A percentile compares a stretch with the other conserved stretches of the same genome.
phyloP scores from a whole-genome alignment of 2,329 filamentous ascomycete species.

The Eutypella sp. region DNA sequence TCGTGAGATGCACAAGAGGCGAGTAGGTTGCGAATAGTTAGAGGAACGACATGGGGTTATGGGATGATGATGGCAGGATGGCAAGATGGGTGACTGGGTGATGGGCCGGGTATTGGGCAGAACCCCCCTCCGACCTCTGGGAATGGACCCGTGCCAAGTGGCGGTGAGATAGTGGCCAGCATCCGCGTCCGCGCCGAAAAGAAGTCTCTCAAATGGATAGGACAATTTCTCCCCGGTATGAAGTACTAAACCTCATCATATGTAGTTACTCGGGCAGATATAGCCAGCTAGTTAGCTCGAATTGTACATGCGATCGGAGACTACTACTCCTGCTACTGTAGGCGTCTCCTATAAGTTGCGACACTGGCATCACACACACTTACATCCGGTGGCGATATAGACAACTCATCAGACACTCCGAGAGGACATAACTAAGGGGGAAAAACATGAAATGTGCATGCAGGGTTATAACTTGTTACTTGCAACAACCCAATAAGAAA shows the following conservation, averaged over 20 bases:
- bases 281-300: background rate
- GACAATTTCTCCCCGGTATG: too few relatives aligned
- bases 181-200: background rate
- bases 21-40: too few relatives aligned
- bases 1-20: too few relatives aligned
- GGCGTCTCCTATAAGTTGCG: too few relatives aligned
- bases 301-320: background rate
- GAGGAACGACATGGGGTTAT: background rate
- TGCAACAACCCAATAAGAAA: too few relatives aligned
- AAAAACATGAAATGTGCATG: background rate
- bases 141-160: background rate
- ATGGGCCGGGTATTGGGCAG: background rate
- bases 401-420: background rate
- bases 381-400: background rate
- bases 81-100: background rate
- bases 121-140: background rate
- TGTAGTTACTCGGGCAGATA: background rate
- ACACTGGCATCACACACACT: too few relatives aligned
- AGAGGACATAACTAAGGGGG: background rate
- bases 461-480: background rate
- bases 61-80: background rate
- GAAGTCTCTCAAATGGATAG: background rate
- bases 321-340: background rate
- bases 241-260: too few relatives aligned
- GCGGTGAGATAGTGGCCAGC: background rate